phyloP scores from a whole-genome alignment of 352 stramenopile species.

The Phytophthora cactorum region DNA sequence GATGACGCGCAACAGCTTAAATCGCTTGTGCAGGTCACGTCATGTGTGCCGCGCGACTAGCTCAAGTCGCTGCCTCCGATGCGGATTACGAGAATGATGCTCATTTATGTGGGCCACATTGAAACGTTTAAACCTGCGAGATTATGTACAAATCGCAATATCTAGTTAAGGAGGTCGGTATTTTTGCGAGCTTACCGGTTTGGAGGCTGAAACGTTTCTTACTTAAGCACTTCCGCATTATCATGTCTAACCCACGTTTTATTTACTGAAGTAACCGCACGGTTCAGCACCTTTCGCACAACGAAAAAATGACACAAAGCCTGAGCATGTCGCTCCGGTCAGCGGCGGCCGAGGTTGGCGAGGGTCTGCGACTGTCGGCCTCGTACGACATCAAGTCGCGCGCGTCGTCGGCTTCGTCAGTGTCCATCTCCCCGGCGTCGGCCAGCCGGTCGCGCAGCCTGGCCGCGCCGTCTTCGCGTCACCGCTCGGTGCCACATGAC shows the following conservation, averaged over 20 bases:
- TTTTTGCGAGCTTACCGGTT: too few relatives aligned
- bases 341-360: conserved; percentile 11
- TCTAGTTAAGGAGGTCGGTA: too few relatives aligned
- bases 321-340: conserved; percentile 26
- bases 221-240: background rate
- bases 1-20: too few relatives aligned
- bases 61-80: too few relatives aligned
- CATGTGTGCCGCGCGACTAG: too few relatives aligned
- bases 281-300: background rate
- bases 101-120: too few relatives aligned
- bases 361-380: conserved; percentile 16
- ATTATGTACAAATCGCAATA: too few relatives aligned
- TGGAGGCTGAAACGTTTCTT: conserved; percentile 22
- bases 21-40: too few relatives aligned
- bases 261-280: background rate
- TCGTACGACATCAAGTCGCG: conserved; percentile 27
- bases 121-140: too few relatives aligned
- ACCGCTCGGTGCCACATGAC: conserved; percentile 30
- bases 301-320: conserved; percentile 32
- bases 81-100: too few relatives aligned
- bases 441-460: conserved; percentile 20
- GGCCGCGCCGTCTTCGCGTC: conserved; percentile 1
- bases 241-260: background rate
- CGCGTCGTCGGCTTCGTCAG: conserved; percentile 26
- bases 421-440: conserved; percentile 32